Evolutionary conservation across 2,329 filamentous ascomycete genomes (phyloP).

Genomic region (Trichoderma endophyticum): DNA sequence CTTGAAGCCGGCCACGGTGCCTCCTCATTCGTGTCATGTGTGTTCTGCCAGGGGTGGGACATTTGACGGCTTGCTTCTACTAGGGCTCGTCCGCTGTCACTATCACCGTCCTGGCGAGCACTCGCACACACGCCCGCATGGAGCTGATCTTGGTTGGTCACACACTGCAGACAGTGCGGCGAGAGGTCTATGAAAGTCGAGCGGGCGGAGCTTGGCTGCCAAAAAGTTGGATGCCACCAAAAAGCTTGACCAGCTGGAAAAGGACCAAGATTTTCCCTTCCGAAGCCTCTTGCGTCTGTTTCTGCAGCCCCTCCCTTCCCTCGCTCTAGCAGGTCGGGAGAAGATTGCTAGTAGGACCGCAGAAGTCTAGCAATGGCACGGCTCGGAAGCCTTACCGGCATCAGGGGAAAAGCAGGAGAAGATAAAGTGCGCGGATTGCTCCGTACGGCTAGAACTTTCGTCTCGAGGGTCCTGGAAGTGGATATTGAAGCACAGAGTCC

Average conservation of each 20-base stretch:
- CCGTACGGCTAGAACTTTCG: background rate
- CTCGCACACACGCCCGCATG: slow-evolving; percentile 13
- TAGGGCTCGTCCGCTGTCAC: slow-evolving; percentile 9
- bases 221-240: slow-evolving; percentile 5
- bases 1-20: background rate
- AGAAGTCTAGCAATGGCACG: slow-evolving; percentile 3
- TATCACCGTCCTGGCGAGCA: slow-evolving; percentile 8
- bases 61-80: background rate
- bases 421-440: background rate
- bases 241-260: background rate
- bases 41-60: slow-evolving; percentile 12
- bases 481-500: background rate
- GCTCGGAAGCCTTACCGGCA: slow-evolving; percentile 15
- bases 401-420: background rate
- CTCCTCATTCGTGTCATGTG: slow-evolving; percentile 11
- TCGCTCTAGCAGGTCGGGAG: background rate
- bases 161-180: slow-evolving; percentile 7
- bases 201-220: slow-evolving; percentile 2
- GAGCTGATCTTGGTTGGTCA: slow-evolving; percentile 12
- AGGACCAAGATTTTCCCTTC: background rate
- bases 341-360: background rate
- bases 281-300: slow-evolving; percentile 11
- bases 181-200: background rate
- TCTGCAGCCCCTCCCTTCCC: background rate
- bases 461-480: background rate